Evolutionary conservation across 345 rosid species (phyloP).

Genomic region (Salix koriyanagi): DNA sequence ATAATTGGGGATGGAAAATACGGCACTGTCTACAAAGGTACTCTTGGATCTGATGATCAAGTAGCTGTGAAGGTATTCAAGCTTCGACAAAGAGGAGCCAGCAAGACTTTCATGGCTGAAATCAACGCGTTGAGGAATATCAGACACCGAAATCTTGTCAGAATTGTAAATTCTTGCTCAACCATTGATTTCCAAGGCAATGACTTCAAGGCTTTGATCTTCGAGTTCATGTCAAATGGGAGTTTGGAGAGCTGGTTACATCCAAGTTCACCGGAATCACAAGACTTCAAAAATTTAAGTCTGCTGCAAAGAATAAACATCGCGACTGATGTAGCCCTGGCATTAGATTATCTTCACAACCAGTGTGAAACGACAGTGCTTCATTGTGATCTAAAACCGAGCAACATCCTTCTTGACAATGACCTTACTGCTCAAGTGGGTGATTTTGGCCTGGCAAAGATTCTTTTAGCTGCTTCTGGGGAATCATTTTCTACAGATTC

Average conservation of each 20-base stretch:
- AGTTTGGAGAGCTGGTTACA: too few species aligned
- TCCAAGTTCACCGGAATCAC: not conserved
- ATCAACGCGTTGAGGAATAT: too few species aligned
- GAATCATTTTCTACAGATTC: not conserved
- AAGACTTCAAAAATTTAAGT: not conserved
- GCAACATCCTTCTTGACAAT: constrained; percentile 19
- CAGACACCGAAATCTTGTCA: too few species aligned
- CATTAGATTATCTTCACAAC: constrained; percentile 21
- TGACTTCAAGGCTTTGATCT: too few species aligned
- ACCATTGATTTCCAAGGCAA: too few species aligned
- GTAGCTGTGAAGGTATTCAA: constrained; percentile 20
- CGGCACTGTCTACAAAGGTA: constrained; percentile 12
- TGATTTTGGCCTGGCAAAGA: constrained; percentile 19
- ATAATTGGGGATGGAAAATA: constrained; percentile 15
- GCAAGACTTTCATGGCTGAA: constrained; percentile 20
- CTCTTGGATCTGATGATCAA: not conserved
- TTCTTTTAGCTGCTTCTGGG: not conserved
- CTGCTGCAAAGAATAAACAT: constrained; percentile 6
- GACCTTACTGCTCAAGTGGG: constrained; percentile 12
- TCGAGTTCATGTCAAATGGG: too few species aligned
- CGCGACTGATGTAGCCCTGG: constrained; percentile 14
- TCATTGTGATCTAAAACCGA: constrained; percentile 23
- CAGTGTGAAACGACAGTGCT: constrained; percentile 9
- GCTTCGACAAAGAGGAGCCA: constrained; percentile 7
- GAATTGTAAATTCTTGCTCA: too few species aligned